Conservation (phyloP, 352 stramenopile genomes). For the Phytophthora constricta region DNA sequence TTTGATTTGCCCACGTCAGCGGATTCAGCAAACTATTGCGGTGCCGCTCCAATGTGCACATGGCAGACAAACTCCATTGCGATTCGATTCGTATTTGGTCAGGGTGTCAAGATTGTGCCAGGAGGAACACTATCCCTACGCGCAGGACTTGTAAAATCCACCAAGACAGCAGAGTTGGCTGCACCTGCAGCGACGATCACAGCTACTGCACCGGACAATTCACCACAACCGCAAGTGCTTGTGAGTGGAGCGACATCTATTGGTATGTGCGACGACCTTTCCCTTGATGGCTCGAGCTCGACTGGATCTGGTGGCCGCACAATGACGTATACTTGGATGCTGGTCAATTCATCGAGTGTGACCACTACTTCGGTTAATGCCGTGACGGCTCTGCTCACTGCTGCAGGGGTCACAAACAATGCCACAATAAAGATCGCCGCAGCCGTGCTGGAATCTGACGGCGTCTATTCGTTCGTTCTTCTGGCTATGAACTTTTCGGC, state of each 20-base stretch:
- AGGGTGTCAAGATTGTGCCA: constrained; percentile 47
- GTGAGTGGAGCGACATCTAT: constrained; percentile 58
- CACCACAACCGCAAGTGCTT: constrained; percentile 49
- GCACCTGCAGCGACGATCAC: constrained; percentile 37
- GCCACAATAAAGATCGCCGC: constrained; percentile 44
- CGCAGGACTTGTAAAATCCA: constrained; percentile 61
- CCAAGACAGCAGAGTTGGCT: constrained; percentile 44
- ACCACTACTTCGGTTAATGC: constrained; percentile 20
- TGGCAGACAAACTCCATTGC: constrained; percentile 54
- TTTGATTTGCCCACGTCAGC: constrained; percentile 53
- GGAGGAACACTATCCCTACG: constrained; percentile 42
- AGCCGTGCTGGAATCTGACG: constrained; percentile 43
- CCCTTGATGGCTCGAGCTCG: constrained; percentile 60
- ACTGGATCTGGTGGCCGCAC: constrained; percentile 59
- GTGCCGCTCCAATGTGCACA: constrained; percentile 40
- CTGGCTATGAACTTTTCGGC: constrained; percentile 62
- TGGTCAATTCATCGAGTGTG: constrained; percentile 31
- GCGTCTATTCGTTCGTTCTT: constrained; percentile 53
- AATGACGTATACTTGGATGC: constrained; percentile 64
- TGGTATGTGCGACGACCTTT: constrained; percentile 64
- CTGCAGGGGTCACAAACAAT: constrained; percentile 41
- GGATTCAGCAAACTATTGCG: constrained; percentile 47
- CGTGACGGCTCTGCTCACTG: constrained; percentile 34
- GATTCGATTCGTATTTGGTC: constrained; percentile 60
- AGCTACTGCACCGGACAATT: constrained; percentile 43